Evolutionary conservation across 305 asterid species (phyloP).

Genomic region (Lippia alba): DNA sequence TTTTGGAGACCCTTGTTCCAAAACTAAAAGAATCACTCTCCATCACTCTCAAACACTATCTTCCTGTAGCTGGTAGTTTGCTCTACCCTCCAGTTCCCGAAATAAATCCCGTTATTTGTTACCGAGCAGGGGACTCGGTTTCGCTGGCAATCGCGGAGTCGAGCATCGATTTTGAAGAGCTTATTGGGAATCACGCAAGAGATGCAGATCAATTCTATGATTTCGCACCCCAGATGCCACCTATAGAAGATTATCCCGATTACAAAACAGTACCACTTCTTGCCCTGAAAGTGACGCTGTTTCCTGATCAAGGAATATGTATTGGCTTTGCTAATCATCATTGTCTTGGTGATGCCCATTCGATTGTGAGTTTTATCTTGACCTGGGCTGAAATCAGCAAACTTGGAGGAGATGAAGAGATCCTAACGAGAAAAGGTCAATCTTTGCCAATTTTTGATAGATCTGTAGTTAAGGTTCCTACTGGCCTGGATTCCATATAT

Average conservation of each 20-base stretch:
- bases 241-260: constrained; percentile 11
- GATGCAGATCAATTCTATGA: constrained; percentile 47
- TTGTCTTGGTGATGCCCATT: constrained; percentile 42
- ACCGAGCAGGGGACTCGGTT: constrained; percentile 40
- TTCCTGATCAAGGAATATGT: constrained; percentile 42
- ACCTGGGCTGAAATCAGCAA: constrained; percentile 41
- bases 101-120: constrained; percentile 37
- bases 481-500: constrained; percentile 2
- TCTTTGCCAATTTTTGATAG: constrained; percentile 38
- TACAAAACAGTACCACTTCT: constrained; percentile 34
- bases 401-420: constrained; percentile 29
- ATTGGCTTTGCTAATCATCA: constrained; percentile 46
- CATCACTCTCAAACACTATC: constrained; percentile 45
- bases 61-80: constrained; percentile 46
- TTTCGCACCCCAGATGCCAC: constrained; percentile 39
- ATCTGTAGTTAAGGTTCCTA: constrained; percentile 29
- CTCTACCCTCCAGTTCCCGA: constrained; percentile 32
- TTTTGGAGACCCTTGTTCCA: constrained; percentile 41
- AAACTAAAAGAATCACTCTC: constrained; percentile 52
- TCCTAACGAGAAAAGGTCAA: neutral
- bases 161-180: constrained; percentile 32
- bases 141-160: constrained; percentile 38
- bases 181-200: constrained; percentile 39
- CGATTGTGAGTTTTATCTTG: constrained; percentile 35
- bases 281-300: constrained; percentile 42